phyloP scores from a whole-genome alignment of 257 asterid genomes.

The Solanum appendiculatum region DNA sequence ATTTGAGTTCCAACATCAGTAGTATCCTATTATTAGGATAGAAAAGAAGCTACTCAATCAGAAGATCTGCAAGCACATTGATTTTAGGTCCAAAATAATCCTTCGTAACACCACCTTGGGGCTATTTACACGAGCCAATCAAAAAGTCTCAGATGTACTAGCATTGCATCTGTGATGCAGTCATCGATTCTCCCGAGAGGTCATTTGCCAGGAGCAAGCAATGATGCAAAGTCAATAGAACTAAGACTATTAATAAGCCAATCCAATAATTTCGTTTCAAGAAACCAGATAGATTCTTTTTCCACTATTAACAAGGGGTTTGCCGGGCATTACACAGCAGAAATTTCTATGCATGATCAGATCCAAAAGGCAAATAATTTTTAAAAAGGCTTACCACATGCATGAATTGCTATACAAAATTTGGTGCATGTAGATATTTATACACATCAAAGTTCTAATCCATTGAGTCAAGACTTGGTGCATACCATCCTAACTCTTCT shows the following conservation, averaged over 20 bases:
- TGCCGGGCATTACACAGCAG: neutral
- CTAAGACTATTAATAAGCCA: neutral
- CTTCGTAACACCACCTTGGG: neutral
- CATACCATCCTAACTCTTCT: conserved; percentile 73
- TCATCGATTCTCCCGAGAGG: neutral
- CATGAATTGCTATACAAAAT: neutral
- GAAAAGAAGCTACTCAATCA: neutral
- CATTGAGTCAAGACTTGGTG: conserved; percentile 66
- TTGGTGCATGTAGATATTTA: neutral
- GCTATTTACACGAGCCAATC: neutral
- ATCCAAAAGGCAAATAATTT: neutral
- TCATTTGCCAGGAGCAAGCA: neutral
- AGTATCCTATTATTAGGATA: neutral
- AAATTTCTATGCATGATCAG: neutral
- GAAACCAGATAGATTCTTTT: neutral
- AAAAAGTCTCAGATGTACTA: too few species aligned
- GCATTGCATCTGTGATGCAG: neutral
- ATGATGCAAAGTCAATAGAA: neutral
- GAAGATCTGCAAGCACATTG: neutral
- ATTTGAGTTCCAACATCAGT: neutral
- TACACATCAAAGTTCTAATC: conserved; percentile 22
- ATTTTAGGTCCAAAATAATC: neutral
- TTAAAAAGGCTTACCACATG: neutral
- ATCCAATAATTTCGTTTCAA: neutral
- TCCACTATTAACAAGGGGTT: neutral